A percentile compares a stretch with the other conserved stretches of the same genome.
Evolutionary conservation across 169 alveolate species (phyloP).

Genomic region (Cryptosporidium sp.): DNA sequence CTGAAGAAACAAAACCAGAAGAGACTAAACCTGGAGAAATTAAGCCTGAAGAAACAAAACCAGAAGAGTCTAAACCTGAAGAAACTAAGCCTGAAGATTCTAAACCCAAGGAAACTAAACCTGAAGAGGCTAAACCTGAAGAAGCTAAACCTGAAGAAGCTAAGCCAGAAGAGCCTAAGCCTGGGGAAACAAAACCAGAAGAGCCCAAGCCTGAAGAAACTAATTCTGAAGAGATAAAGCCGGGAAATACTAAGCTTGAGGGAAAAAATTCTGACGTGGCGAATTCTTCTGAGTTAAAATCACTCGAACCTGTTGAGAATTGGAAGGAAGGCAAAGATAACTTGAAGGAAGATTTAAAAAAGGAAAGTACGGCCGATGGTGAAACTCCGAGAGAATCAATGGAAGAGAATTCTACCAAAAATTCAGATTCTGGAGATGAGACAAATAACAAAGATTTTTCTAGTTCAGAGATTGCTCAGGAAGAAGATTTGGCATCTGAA

Average conservation of each 20-base stretch:
- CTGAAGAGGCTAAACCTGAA: background rate
- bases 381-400: background rate
- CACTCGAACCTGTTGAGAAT: background rate
- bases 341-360: background rate
- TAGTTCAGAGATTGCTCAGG: slow-evolving; percentile 32
- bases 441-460: background rate
- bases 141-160: background rate
- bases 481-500: slow-evolving; percentile 29
- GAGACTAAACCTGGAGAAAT: background rate
- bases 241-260: background rate
- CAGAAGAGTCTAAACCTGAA: background rate
- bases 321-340: background rate
- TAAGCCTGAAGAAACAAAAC: background rate
- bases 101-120: background rate
- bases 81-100: background rate
- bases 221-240: background rate
- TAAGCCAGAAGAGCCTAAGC: background rate
- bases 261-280: background rate
- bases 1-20: background rate
- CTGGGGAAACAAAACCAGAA: background rate
- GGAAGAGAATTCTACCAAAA: background rate
- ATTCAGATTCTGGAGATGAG: slow-evolving; percentile 6
- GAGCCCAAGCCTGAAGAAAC: background rate
- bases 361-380: background rate
- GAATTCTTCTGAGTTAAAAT: background rate